Evolutionary conservation across 345 rosid genomes (phyloP), one percentile per base, ranked within the genome.

Genomic region (Dimocarpus longan): DNA sequence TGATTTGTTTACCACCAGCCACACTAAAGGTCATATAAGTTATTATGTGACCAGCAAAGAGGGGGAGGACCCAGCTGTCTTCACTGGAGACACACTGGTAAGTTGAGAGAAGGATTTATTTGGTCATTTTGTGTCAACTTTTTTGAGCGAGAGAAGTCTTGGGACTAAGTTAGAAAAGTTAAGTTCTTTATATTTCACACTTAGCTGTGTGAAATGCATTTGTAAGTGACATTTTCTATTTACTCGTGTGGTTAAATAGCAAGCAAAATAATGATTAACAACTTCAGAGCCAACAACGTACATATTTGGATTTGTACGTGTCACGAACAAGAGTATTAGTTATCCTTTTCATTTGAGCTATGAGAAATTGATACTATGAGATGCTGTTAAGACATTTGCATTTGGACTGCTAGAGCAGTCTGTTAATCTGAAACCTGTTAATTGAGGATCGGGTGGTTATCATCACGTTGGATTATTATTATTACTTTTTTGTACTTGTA

Each of bases 21-120:
- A 92, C 80, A 93, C 98, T 39, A 93, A 90, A 82, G 98, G 97
- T 70, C 97, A 95, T 88, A 92, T 93, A 77, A 91, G 97, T 80
- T 93, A 93, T 82, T 94, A 88, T 81, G 86, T 92, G 50, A 93
- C 94, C 0, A 82, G 88, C 28, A 86, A 84, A 64, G 97, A 86
- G 56, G 92, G 80, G 60, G 92, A 91, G 71, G 86, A 67, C 78
- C 91, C 94, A 3, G 95, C 91, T 52, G 98, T 92, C 76, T 95
- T 95, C 85, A 95, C 98, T 3, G 98, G 98, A 56, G 98, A 95
- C 80, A 95, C 98, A 3, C 85, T 95, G 82, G 98, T 91, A 79
- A 88, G 95, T 76, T 60, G 37, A 56, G 50, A 22, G 63, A 40
- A 62, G 28, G 40, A 15, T 48, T 19, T 54, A 54, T 76, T 0